Base-by-base conservation (phyloP, 2,329 filamentous ascomycete genomes). In the Ophiosphaerella korrae region DNA sequence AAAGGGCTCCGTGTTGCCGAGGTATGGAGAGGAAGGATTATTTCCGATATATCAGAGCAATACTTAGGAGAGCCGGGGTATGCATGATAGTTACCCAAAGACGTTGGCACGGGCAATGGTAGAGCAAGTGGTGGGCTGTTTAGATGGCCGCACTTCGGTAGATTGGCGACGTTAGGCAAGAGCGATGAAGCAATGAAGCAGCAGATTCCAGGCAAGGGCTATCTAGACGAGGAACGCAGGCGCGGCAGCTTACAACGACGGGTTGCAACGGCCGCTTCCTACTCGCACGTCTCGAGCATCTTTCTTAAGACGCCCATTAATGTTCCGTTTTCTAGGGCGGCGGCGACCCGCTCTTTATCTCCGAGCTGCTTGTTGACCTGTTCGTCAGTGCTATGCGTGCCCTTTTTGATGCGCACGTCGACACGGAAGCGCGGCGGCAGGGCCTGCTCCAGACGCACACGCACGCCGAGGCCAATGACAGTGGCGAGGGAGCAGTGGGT, bases 401-500 rank as follows among this genome's bases (percentile, higher is more conserved):
- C 93, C 75, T 96, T 89, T 75, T 97, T 97, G 74, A 97, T 96
- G 64, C 88, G 85, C 39, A 97, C 91, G 73, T 97, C 92, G 43
- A 97, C 84, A 33, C 94, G 85, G 74, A 94, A 99, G 66, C 93
- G 89, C 31, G 94, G 90, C 3, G 94, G 94, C 50, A 99, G 80
- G 9, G 90, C 88, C 73, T 96, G 89, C 77, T 97, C 92, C 21
- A 99, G 82, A 21, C 94, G 85, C 36, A 97, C 92, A 38, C 94
- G 86, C 18, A 99, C 91, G 12, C 92, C 94, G 13, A 99, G 82
- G 0, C 94, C 94, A 66, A 99, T 96, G 53, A 99, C 92, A 0
- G 94, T 99, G 29, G 94, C 94, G 35, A 99, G 84, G 43, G 90
- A 96, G 79, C 94, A 99, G 75, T 97, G 94, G 13, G 93, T 95